These are phyloP conservation scores for Hypomontagnella monticulosa DNA, from an alignment of 495 filamentous ascomycete genomes.

Conservation along the genomic window DNA sequence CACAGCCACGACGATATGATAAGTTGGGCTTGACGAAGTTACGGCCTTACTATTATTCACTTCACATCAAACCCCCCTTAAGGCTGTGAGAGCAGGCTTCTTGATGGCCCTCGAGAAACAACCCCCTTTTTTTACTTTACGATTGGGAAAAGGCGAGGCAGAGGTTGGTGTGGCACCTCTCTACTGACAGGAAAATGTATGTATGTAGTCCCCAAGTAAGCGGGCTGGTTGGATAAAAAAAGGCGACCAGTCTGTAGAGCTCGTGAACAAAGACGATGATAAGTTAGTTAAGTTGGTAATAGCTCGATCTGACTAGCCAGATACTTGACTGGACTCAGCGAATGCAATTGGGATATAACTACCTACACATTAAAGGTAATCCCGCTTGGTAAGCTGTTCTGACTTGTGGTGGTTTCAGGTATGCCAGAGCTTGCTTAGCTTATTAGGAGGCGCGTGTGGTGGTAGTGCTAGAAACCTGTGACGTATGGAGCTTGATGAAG, in stretches of 20 bases:
- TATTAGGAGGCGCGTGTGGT: too few species aligned
- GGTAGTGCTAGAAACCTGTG: too few species aligned
- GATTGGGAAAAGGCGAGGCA: conserved; percentile 15
- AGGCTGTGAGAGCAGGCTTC: conserved; percentile 40
- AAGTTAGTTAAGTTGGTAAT: conserved; percentile 18
- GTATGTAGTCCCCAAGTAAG: conserved; percentile 37
- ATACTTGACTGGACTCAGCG: neutral
- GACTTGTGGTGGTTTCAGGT: too few species aligned
- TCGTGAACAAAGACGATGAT: conserved; percentile 32
- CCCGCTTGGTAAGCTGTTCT: too few species aligned
- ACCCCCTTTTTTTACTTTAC: conserved; percentile 18
- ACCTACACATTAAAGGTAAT: too few species aligned
- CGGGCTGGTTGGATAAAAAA: conserved; percentile 21
- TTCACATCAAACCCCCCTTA: conserved; percentile 21
- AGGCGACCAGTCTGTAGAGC: conserved; percentile 31
- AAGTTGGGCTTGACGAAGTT: conserved; percentile 45
- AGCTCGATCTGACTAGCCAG: neutral
- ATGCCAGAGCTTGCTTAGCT: too few species aligned
- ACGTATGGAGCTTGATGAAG: too few species aligned
- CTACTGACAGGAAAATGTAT: conserved; percentile 11
- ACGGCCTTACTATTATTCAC: conserved; percentile 32
- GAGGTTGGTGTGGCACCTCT: conserved; percentile 4
- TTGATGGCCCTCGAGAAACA: conserved; percentile 31
- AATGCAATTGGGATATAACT: neutral
- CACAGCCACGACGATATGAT: conserved; percentile 34